Evolutionary conservation across 2,329 filamentous ascomycete species (phyloP), one percentile per base, ranked within the genome.

Genomic region (Verticillium nonalfalfae): DNA sequence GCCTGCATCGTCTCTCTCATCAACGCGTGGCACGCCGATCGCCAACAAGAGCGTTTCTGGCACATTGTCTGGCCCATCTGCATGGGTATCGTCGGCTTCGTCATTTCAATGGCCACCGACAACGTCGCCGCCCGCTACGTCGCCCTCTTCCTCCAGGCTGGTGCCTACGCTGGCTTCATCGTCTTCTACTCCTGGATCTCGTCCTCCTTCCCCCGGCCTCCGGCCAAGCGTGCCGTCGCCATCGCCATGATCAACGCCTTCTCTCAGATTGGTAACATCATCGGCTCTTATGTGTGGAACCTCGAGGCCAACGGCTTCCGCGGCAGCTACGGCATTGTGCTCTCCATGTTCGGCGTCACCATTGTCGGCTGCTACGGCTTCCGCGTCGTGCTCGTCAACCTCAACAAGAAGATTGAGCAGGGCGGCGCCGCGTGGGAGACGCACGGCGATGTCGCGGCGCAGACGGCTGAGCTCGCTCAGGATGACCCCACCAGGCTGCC

Each of bases 251-350:
- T 86, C 75, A 86, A 86, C 69, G 83, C 78, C 61, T 81, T 83
- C 72, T 78, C 77, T 50, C 83, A 84, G 73, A 75, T 85, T 2
- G 83, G 83, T 59, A 85, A 85, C 68, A 78, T 85, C 0, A 85
- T 85, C 0, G 85, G 85, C 2, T 83, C 80, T 0, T 88, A 88
- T 67, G 85, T 88, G 3, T 88, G 85, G 85, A 74, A 79, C 59
- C 76, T 88, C 58, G 74, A 77, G 31, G 84, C 79, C 0, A 81
- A 88, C 64, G 86, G 86, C 0, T 88, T 79, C 75, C 80, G 85
- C 65, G 81, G 84, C 74, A 87, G 84, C 63, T 88, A 88, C 67
- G 85, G 84, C 4, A 85, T 89, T 61, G 86, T 88, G 5, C 80
- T 82, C 14, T 77, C 83, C 68, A 88, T 88, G 85, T 88, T 87